Conservation (phyloP, 208 protist genomes). For the Wallacemonas sp. region DNA sequence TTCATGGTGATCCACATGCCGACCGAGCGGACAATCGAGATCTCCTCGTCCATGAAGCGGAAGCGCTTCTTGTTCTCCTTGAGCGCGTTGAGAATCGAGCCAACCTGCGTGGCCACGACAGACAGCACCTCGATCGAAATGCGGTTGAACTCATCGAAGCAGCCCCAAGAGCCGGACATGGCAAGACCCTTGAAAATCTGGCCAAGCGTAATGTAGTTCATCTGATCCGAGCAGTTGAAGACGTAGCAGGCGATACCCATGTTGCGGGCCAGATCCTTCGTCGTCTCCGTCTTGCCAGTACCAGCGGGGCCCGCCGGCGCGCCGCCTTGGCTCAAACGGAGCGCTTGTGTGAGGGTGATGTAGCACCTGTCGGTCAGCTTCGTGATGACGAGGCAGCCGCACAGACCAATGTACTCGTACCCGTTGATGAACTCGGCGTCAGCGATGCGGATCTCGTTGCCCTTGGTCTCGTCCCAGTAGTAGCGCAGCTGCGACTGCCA, state of each 20-base stretch:
- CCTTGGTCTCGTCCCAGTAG: conserved; percentile 94
- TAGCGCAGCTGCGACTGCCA: conserved; percentile 98
- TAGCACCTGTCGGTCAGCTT: conserved; percentile 99
- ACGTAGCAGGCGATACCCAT: conserved; percentile 95
- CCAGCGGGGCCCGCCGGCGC: conserved; percentile 93
- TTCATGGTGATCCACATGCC: conserved; percentile 99
- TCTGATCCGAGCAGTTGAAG: conserved; percentile 98
- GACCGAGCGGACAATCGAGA: conserved; percentile 87
- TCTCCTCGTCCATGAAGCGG: conserved; percentile 96
- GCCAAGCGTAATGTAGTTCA: conserved; percentile 97
- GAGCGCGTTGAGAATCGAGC: conserved; percentile 97
- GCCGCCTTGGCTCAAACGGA: conserved; percentile 91
- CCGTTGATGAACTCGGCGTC: conserved; percentile 97
- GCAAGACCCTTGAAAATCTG: conserved; percentile 98
- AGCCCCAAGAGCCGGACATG: conserved; percentile 97
- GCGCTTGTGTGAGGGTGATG: conserved; percentile 97
- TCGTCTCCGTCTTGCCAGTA: conserved; percentile 96
- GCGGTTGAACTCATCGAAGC: conserved; percentile 98
- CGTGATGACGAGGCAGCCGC: conserved; percentile 98
- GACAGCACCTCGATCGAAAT: conserved; percentile 98
- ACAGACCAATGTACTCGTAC: conserved; percentile 98
- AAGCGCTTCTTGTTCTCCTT: conserved; percentile 95
- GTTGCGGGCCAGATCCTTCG: conserved; percentile 95
- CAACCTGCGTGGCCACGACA: conserved; percentile 98
- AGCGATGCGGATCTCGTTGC: conserved; percentile 96